These are phyloP conservation scores for Kodamaea hsintzibuensis DNA, from an alignment of 805 yeast genomes.

Conservation along the genomic window DNA sequence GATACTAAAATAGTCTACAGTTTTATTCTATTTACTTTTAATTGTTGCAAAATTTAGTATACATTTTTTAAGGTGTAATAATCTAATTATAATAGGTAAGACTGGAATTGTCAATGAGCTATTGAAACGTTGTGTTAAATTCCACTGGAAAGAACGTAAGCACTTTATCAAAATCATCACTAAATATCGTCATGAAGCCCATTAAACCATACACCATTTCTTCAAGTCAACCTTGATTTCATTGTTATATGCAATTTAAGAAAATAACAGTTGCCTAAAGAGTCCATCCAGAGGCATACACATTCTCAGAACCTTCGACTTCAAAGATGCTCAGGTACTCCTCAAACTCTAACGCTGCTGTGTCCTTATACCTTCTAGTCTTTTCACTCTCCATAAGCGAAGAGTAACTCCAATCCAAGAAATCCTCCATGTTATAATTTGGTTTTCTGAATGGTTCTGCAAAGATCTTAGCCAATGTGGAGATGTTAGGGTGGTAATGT, in stretches of 20 bases:
- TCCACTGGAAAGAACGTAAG: too few species aligned
- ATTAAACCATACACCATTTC: too few species aligned
- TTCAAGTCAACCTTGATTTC: background rate
- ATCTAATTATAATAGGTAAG: too few species aligned
- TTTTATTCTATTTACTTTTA: too few species aligned
- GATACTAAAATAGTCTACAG: too few species aligned
- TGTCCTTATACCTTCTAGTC: conserved; percentile 63
- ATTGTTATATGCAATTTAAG: background rate
- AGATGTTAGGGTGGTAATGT: conserved; percentile 95
- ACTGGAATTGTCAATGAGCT: too few species aligned
- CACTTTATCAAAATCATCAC: too few species aligned
- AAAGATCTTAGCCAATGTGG: conserved; percentile 85
- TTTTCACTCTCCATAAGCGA: conserved; percentile 64
- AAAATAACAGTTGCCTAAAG: conserved; percentile 9
- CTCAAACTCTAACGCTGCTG: conserved; percentile 79
- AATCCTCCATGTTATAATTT: conserved; percentile 88
- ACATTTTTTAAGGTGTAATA: too few species aligned
- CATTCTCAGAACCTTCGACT: conserved; percentile 14
- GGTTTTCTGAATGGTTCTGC: conserved; percentile 88
- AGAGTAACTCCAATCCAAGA: conserved; percentile 85
- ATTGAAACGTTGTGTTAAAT: too few species aligned
- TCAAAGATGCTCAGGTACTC: conserved; percentile 41
- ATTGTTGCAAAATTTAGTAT: background rate
- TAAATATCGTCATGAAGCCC: too few species aligned
- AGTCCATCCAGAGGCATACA: conserved; percentile 31